A percentile compares a stretch with the other conserved stretches of the same genome.
phyloP scores from a whole-genome alignment of 2,329 filamentous ascomycete genomes.

The Alternaria panax region DNA sequence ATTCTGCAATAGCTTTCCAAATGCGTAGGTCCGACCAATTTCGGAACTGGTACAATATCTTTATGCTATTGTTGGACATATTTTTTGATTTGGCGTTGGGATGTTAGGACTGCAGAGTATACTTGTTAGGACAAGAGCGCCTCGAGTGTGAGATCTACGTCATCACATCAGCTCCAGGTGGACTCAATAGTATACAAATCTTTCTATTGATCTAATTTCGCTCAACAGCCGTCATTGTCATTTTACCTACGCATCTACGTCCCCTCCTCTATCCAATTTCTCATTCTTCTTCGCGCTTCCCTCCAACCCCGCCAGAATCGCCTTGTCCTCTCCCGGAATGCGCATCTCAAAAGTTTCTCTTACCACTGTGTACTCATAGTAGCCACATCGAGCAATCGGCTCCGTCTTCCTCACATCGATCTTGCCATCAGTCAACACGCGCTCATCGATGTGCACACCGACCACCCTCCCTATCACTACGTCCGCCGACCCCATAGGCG shows the following conservation, averaged over 20 bases:
- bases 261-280: slow-evolving; percentile 13
- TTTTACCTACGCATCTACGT: background rate
- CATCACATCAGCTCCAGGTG: too few species aligned
- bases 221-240: background rate
- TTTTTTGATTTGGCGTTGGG: too few species aligned
- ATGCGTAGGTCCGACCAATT: too few species aligned
- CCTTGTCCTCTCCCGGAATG: slow-evolving; percentile 52
- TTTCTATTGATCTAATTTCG: background rate
- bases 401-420: slow-evolving; percentile 64
- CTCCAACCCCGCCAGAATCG: slow-evolving; percentile 36
- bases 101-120: too few species aligned
- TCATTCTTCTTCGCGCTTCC: slow-evolving; percentile 37
- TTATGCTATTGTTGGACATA: too few species aligned
- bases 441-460: slow-evolving; percentile 64
- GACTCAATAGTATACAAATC: too few species aligned
- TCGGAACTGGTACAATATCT: too few species aligned
- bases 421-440: slow-evolving; percentile 62
- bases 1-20: too few species aligned
- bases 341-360: slow-evolving; percentile 67
- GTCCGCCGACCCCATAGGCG: slow-evolving; percentile 65
- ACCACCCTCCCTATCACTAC: slow-evolving; percentile 66
- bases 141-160: too few species aligned
- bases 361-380: slow-evolving; percentile 66
- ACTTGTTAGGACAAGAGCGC: too few species aligned
- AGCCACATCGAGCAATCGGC: slow-evolving; percentile 68